These are phyloP conservation scores for Apiospora pterosperma DNA, from an alignment of 2,329 filamentous ascomycete species.

Conservation along the genomic window DNA sequence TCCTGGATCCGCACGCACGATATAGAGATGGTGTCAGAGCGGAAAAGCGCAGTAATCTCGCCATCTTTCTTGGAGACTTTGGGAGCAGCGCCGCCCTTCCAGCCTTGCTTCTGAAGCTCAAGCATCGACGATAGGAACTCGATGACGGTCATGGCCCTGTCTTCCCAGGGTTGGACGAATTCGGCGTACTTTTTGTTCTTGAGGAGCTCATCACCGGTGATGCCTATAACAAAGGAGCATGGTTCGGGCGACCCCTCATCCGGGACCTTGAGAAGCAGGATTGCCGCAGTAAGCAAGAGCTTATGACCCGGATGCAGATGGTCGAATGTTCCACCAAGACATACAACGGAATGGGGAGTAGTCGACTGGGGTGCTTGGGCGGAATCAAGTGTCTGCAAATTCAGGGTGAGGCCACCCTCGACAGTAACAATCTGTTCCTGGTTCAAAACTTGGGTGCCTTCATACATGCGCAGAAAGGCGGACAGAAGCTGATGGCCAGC, in stretches of 20 bases:
- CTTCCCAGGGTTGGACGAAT: slow-evolving; percentile 75
- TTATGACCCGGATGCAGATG: slow-evolving; percentile 96
- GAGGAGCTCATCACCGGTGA: slow-evolving; percentile 84
- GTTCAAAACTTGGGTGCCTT: slow-evolving; percentile 42
- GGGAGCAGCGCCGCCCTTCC: slow-evolving; percentile 39
- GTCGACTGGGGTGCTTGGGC: background rate
- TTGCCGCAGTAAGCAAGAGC: slow-evolving; percentile 85
- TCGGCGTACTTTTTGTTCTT: slow-evolving; percentile 86
- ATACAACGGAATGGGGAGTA: slow-evolving; percentile 57
- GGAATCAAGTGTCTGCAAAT: slow-evolving; percentile 19
- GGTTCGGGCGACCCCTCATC: slow-evolving; percentile 32
- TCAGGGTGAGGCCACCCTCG: slow-evolving; percentile 49
- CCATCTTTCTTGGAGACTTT: slow-evolving; percentile 25
- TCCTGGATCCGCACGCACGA: slow-evolving; percentile 85
- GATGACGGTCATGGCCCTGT: slow-evolving; percentile 65
- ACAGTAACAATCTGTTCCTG: slow-evolving; percentile 50
- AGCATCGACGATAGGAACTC: slow-evolving; percentile 69
- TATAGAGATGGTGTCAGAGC: slow-evolving; percentile 58
- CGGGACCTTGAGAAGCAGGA: slow-evolving; percentile 62
- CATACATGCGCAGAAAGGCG: slow-evolving; percentile 44
- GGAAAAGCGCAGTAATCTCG: slow-evolving; percentile 55
- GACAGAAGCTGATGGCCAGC: slow-evolving; percentile 56
- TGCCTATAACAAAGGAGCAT: slow-evolving; percentile 71
- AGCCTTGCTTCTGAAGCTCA: slow-evolving; percentile 37
- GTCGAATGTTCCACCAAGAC: slow-evolving; percentile 92